Evolutionary conservation across 1,284 basidiomycete species (phyloP).

Genomic region (Golubevia pallescens): DNA sequence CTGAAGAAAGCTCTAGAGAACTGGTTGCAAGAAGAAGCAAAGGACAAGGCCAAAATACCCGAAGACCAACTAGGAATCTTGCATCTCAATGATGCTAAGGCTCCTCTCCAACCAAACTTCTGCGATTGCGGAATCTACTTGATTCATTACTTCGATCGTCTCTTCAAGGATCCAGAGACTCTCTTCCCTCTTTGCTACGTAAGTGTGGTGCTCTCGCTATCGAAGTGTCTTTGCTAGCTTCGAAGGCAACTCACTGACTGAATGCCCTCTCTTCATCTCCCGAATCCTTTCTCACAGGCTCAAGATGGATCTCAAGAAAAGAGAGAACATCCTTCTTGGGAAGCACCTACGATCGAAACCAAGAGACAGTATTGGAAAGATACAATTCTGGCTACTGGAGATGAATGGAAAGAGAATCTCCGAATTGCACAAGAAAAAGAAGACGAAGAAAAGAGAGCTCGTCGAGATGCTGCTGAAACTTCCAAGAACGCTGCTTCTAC

Average conservation of each 20-base stretch:
- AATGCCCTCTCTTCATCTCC: background rate
- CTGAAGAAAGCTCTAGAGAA: slow-evolving; percentile 36
- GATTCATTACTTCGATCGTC: slow-evolving; percentile 53
- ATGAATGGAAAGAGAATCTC: background rate
- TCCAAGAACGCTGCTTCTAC: too few species aligned
- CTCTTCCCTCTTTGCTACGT: background rate
- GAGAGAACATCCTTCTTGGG: too few species aligned
- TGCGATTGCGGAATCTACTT: slow-evolving; percentile 77
- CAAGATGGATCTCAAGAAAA: too few species aligned
- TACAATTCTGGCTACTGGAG: background rate
- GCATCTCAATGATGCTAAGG: slow-evolving; percentile 28
- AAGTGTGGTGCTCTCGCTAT: background rate
- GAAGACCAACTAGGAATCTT: slow-evolving; percentile 18
- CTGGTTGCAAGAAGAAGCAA: slow-evolving; percentile 48
- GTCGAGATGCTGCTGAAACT: background rate
- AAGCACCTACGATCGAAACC: too few species aligned
- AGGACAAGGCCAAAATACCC: slow-evolving; percentile 34
- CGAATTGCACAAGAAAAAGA: background rate
- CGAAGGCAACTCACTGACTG: background rate
- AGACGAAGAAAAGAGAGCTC: background rate
- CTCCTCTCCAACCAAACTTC: slow-evolving; percentile 78
- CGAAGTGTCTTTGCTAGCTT: background rate
- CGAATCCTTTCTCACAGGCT: too few species aligned
- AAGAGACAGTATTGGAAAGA: slow-evolving; percentile 1
- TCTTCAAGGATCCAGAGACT: slow-evolving; percentile 32